Conservation (phyloP, 371 early-diverging fungal genomes). For the Mortierella sp. region DNA sequence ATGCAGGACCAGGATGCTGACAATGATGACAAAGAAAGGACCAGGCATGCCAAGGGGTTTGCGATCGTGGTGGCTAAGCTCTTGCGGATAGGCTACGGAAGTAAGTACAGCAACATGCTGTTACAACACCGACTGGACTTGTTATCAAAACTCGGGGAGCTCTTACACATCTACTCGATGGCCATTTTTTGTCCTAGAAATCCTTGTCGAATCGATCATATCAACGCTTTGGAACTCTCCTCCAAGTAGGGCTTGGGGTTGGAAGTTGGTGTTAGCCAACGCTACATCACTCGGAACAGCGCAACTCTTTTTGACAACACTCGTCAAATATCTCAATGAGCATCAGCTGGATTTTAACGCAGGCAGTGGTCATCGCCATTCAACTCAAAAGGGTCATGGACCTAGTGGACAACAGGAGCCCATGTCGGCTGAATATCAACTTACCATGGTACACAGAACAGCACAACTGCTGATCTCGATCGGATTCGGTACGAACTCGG, state of each 20-base stretch:
- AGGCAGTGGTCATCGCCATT: too few relatives aligned
- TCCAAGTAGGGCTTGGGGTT: not conserved
- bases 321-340: slow-evolving; percentile 20
- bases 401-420: not conserved
- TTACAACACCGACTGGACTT: too few relatives aligned
- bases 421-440: not conserved
- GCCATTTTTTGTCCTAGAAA: slow-evolving; percentile 17
- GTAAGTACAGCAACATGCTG: slow-evolving; percentile 10
- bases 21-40: not conserved
- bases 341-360: slow-evolving; percentile 11
- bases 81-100: slow-evolving; percentile 28
- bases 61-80: slow-evolving; percentile 23
- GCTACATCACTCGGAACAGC: slow-evolving; percentile 4
- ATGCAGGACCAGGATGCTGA: too few relatives aligned
- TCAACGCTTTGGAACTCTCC: slow-evolving; percentile 23
- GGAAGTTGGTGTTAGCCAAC: slow-evolving; percentile 14
- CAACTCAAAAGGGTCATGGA: too few relatives aligned
- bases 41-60: slow-evolving; percentile 7
- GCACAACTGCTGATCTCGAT: slow-evolving; percentile 17
- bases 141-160: too few relatives aligned
- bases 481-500: slow-evolving; percentile 17
- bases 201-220: slow-evolving; percentile 15
- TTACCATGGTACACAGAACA: slow-evolving; percentile 16
- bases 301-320: slow-evolving; percentile 10
- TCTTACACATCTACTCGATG: too few relatives aligned